These are phyloP conservation scores for Styphnolobium japonicum DNA, from an alignment of 306 rosid genomes.

Conservation along the genomic window DNA sequence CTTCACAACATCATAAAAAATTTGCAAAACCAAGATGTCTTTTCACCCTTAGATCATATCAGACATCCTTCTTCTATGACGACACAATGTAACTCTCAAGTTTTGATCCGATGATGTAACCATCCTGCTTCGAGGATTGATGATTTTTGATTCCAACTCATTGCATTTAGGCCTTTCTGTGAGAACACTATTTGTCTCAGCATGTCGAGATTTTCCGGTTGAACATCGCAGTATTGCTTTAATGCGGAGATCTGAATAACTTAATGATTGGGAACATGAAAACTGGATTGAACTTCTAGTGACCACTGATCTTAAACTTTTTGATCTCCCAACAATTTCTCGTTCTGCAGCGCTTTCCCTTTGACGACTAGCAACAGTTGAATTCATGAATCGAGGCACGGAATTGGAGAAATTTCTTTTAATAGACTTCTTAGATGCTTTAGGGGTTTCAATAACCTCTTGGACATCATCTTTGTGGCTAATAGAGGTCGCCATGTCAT, in stretches of 20 bases:
- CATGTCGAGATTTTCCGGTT: conserved; percentile 49
- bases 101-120: conserved; percentile 66
- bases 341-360: conserved; percentile 64
- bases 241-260: conserved; percentile 58
- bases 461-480: conserved; percentile 45
- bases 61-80: conserved; percentile 88
- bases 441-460: conserved; percentile 46
- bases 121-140: conserved; percentile 44
- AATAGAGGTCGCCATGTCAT: conserved; percentile 19
- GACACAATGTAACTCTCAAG: conserved; percentile 45
- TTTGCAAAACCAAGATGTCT: conserved; percentile 13
- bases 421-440: conserved; percentile 38
- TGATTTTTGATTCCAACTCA: conserved; percentile 43
- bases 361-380: conserved; percentile 91
- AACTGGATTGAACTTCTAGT: conserved; percentile 66
- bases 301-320: conserved; percentile 45
- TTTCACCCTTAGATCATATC: conserved; percentile 45
- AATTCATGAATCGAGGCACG: conserved; percentile 89
- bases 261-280: conserved; percentile 70
- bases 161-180: conserved; percentile 57
- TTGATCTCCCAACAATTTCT: conserved; percentile 42
- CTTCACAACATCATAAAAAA: conserved; percentile 19
- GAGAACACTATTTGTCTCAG: conserved; percentile 37
- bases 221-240: conserved; percentile 53
- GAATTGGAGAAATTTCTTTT: conserved; percentile 44